phyloP scores from a whole-genome alignment of 2,329 filamentous ascomycete species.

The Pestalotiopsis sp. region DNA sequence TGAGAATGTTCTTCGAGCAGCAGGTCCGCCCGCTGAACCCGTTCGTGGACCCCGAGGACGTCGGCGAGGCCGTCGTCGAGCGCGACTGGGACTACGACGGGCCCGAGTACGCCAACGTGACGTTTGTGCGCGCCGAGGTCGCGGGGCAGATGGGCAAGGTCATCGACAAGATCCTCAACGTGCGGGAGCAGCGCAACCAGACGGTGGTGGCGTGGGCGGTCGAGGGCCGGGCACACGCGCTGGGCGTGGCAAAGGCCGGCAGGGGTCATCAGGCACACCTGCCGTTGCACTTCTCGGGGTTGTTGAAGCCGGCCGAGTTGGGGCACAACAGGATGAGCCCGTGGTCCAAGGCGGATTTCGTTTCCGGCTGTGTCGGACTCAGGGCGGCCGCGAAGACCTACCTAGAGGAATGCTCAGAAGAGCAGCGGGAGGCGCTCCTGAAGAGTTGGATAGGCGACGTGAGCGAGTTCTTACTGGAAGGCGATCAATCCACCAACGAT shows the following conservation, averaged over 20 bases:
- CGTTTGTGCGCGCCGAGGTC: constrained; percentile 8
- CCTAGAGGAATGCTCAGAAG: background rate
- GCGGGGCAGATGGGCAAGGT: background rate
- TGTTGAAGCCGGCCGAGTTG: background rate
- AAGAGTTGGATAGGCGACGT: background rate
- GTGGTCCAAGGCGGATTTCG: constrained; percentile 14
- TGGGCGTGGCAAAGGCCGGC: constrained; percentile 3
- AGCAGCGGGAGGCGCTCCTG: background rate
- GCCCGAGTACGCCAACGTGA: constrained; percentile 11
- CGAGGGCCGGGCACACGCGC: constrained; percentile 3
- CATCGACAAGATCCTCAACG: background rate
- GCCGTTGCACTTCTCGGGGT: background rate
- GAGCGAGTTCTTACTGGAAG: constrained; percentile 9
- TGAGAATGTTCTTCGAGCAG: background rate
- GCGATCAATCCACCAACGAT: constrained; percentile 3
- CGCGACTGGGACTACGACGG: constrained; percentile 12
- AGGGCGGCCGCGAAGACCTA: constrained; percentile 3
- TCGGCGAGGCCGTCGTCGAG: constrained; percentile 8
- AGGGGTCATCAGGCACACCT: background rate
- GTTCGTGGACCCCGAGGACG: background rate
- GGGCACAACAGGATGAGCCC: background rate
- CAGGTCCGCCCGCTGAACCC: background rate
- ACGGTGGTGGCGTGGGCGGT: background rate
- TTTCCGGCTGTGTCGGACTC: constrained; percentile 3
- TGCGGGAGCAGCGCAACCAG: background rate